These are phyloP conservation scores for Fusarium phyllophilum DNA, from an alignment of 2,329 filamentous ascomycete genomes.

Conservation along the genomic window DNA sequence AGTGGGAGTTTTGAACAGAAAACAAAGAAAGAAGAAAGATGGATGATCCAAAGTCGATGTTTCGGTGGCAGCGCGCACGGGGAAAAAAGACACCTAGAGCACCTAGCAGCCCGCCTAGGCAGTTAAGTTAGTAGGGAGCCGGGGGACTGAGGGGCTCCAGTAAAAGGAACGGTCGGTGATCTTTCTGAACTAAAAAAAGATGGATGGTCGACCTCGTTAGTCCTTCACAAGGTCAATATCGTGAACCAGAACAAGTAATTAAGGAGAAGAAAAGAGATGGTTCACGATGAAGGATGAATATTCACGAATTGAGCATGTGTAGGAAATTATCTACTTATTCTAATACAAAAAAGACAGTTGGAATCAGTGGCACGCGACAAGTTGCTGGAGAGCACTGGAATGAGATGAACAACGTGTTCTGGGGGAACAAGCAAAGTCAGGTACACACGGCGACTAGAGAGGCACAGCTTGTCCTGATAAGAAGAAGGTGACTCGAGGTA, in stretches of 20 bases:
- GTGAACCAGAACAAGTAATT: not conserved
- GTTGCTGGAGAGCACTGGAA: constrained; percentile 21
- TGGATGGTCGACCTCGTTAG: not conserved
- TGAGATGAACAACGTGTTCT: constrained; percentile 38
- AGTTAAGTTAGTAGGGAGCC: not conserved
- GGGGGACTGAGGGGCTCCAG: constrained; percentile 7
- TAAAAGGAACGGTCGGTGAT: constrained; percentile 1
- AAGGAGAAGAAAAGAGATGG: not conserved
- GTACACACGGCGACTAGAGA: constrained; percentile 12
- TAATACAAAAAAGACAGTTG: not conserved
- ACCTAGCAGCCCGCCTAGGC: not conserved
- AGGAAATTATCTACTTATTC: not conserved
- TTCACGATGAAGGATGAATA: not conserved
- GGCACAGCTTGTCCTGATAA: not conserved
- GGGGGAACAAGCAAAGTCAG: constrained; percentile 27
- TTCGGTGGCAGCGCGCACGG: constrained; percentile 19
- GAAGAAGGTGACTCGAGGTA: constrained; percentile 10
- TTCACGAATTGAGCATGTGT: not conserved
- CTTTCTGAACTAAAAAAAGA: constrained; percentile 25
- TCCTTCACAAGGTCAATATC: not conserved
- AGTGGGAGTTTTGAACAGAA: constrained; percentile 8
- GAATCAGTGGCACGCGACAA: not conserved
- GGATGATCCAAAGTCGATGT: constrained; percentile 32
- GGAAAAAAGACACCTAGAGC: constrained; percentile 31
- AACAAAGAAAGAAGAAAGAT: constrained; percentile 35